These are phyloP conservation scores for Apiotrichum domesticum DNA, from an alignment of 1,284 basidiomycete genomes.

Conservation along the genomic window DNA sequence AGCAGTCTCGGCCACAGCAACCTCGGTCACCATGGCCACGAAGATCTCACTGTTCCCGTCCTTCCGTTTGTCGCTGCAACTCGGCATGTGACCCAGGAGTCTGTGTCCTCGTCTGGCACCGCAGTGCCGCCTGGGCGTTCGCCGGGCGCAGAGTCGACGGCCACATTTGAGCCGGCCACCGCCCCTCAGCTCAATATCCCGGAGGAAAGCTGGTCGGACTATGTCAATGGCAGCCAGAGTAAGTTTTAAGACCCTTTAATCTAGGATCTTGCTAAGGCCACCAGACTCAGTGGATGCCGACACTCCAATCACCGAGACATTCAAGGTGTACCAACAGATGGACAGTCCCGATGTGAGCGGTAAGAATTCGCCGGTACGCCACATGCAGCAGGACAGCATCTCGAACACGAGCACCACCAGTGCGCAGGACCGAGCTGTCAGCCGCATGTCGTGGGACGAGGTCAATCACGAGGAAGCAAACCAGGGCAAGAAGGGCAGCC, in stretches of 20 bases:
- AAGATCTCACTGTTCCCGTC: conserved; percentile 2
- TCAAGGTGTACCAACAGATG: background rate
- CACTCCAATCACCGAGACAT: background rate
- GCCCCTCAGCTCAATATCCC: background rate
- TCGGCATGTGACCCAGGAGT: conserved; percentile 23
- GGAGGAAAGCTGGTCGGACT: background rate
- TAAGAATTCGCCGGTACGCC: background rate
- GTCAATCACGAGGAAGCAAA: conserved; percentile 19
- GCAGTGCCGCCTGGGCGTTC: conserved; percentile 8
- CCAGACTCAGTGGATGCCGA: background rate
- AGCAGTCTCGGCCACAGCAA: background rate
- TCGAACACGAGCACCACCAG: background rate
- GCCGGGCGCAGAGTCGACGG: conserved; percentile 20
- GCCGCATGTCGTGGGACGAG: conserved; percentile 41
- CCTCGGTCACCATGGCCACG: background rate
- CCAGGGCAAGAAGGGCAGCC: conserved; percentile 29
- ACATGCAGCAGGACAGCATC: background rate
- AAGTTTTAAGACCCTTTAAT: background rate
- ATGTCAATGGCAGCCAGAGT: background rate
- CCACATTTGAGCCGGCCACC: conserved; percentile 11
- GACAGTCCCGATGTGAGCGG: background rate
- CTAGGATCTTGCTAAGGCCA: too few species aligned
- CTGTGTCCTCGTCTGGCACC: conserved; percentile 30
- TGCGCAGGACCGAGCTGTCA: conserved; percentile 6
- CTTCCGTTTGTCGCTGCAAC: conserved; percentile 23